phyloP scores from a whole-genome alignment of 2,329 filamentous ascomycete genomes.

The Pestalotiopsis fici region DNA sequence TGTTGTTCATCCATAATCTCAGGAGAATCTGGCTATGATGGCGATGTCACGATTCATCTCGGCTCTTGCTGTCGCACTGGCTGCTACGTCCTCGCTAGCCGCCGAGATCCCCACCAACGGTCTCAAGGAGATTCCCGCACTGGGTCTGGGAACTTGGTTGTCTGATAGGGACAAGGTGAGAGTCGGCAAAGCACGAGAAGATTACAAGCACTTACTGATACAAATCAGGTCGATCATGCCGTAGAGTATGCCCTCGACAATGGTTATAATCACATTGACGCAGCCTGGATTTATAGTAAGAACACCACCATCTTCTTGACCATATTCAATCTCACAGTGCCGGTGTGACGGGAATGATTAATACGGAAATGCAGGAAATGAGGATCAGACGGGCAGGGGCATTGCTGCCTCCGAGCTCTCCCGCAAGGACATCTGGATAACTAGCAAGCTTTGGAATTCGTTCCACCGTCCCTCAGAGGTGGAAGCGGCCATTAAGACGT shows the following conservation, averaged over 20 bases:
- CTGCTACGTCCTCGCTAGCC: background rate
- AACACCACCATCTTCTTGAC: background rate
- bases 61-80: background rate
- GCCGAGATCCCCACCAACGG: background rate
- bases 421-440: constrained; percentile 54
- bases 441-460: constrained; percentile 37
- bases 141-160: constrained; percentile 32
- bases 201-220: background rate
- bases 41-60: background rate
- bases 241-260: constrained; percentile 27
- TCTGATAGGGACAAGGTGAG: constrained; percentile 24
- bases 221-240: constrained; percentile 24
- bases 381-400: constrained; percentile 45
- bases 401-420: constrained; percentile 50
- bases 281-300: constrained; percentile 28
- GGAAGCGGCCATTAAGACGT: constrained; percentile 45
- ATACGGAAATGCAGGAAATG: constrained; percentile 34
- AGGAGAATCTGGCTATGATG: background rate
- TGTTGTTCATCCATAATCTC: background rate
- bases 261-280: constrained; percentile 30
- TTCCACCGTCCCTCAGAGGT: constrained; percentile 34
- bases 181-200: background rate
- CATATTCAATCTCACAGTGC: background rate
- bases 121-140: constrained; percentile 23
- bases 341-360: background rate